Base-by-base conservation (phyloP, 1,284 basidiomycete genomes). In the Meira nashicola region DNA sequence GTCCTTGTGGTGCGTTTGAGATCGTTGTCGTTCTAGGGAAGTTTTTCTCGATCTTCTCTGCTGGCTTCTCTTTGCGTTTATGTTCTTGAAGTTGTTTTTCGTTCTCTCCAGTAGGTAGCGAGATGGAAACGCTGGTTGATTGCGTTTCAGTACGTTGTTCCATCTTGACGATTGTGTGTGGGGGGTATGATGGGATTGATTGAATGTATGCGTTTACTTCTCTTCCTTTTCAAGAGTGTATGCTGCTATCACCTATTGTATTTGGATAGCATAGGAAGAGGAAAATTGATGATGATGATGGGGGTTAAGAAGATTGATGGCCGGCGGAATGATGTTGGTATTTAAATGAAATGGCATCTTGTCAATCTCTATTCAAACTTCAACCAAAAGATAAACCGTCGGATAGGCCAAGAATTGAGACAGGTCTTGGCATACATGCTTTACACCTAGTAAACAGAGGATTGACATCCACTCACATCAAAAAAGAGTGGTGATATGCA, bases 1-100 rank as follows among this genome's bases (percentile, higher is more conserved):
- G 40, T 8, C 54, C 58, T 40, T 58, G 57, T n/a, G 57, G 57
- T 37, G 57, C 57, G 17, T 15, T 58, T 15, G 46, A 48, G 12
- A 48, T 21, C 14, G 37, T 50, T 37, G 37, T 58, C 15, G 17
- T 41, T 40, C 39, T 54, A 3, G 54, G 54, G 21, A 28, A 40
- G 7, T 40, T 44, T 4, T 55, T 21, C 9, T 51, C 12, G 7
- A 23, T 8, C 14, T 19, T 19, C 8, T 28, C 19, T 2, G 23
- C 23, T 44, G 43, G 17, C 9, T 25, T 25, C 43, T 44, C 17
- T 44, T 25, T 44, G 3, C 28, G 28, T 33, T 33, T 44, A 25
- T 44, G 17, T 17, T 44, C 43, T 44, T 44, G 17, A 17, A 25
- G 23, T 25, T 44, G 43, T 21, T 39, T 39, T 14, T 28, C 17